Base-by-base conservation (phyloP, 495 filamentous ascomycete genomes). In the Penicillium roqueforti region DNA sequence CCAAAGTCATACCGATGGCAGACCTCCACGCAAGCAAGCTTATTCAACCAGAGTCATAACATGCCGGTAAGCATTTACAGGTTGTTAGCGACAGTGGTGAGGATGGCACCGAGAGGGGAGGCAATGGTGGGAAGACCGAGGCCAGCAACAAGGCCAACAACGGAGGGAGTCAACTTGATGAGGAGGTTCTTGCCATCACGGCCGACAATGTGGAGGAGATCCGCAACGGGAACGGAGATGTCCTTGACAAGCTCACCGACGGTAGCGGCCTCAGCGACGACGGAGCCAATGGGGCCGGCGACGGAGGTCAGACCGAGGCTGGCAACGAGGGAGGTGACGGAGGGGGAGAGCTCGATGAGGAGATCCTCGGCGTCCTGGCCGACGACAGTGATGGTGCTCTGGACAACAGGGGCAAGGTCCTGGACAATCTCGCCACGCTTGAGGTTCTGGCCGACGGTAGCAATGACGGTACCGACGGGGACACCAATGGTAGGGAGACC, bases 221-320 rank as follows among this genome's bases (percentile, higher is more conserved):
- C 31, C 52, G 69, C 51, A 29, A 66, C 53, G 55, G 66, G 66
- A 31, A 16, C 42, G 54, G 63, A 59, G 39, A 74, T 45, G 56
- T 73, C 64, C 53, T 61, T 61, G 47, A 76, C 36, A 45, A 76
- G 71, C 53, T 76, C 69, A 57, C 71, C 69, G 25, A 72, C 50
- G 57, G 40, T 57, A 54, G 61, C 57, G 42, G 69, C 69, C 41
- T 64, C 63, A 32, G 51, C 53, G 47, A 73, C 41, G 36, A 73
- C 54, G 16, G 59, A 32, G 47, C 70, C 70, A 23, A 70, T 51
- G 49, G 70, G 56, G 16, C 19, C 57, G 28, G 61, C 60, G 16
- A 68, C 56, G 39, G 57, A 55, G 47, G 57, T 54, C 41, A 73
- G 67, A 40, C 70, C 70, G 19, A 73, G 67, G 31, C 56, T 51